Evolutionary conservation across 305 asterid species (phyloP), one percentile per base, ranked within the genome.

Genomic region (Solanum hybrid): DNA sequence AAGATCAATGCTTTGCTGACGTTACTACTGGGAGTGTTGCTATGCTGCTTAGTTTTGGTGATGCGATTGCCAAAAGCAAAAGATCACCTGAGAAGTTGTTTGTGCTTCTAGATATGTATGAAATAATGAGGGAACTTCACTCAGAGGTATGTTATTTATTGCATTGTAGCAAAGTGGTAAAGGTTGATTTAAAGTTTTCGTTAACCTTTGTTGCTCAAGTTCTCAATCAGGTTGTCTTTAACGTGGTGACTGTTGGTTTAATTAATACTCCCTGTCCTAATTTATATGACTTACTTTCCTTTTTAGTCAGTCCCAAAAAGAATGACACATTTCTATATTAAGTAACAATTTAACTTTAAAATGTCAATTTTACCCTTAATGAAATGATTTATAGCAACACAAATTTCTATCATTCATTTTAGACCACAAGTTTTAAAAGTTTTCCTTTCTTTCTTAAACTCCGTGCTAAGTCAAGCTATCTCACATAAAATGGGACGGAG

Each of bases 21-120:
- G 99, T 98, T 90, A 96, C 98, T 75, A 88, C 93, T 36, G 98
- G 98, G 73, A 98, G 99, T 92, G 98, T 98, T 34, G 95, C 98
- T 4, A 93, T 96, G 90, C 92, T 98, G 90, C 99, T 96, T 86
- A 96, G 99, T 95, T 96, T 98, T 94, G 99, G 99, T 91, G 98
- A 98, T 93, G 98, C 99, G 35, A 97, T 98, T 90, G 99, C 98
- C 89, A 96, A 94, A 92, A 96, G 99, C 97, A 98, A 98, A 93
- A 93, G 98, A 91, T 97, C 99, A 29, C 99, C 99, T 56, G 99
- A 97, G 92, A 97, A 97, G 93, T 92, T 97, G 90, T 97, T 97
- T 92, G 99, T 97, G 93, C 97, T 97, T 90, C 95, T 97, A 69
- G 99, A 97, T 92, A 97, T 97, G 99, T 96, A 97, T 91, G 99